Evolutionary conservation across 2,329 filamentous ascomycete genomes (phyloP), one percentile per base, ranked within the genome.

Genomic region (Claviceps cyperi): DNA sequence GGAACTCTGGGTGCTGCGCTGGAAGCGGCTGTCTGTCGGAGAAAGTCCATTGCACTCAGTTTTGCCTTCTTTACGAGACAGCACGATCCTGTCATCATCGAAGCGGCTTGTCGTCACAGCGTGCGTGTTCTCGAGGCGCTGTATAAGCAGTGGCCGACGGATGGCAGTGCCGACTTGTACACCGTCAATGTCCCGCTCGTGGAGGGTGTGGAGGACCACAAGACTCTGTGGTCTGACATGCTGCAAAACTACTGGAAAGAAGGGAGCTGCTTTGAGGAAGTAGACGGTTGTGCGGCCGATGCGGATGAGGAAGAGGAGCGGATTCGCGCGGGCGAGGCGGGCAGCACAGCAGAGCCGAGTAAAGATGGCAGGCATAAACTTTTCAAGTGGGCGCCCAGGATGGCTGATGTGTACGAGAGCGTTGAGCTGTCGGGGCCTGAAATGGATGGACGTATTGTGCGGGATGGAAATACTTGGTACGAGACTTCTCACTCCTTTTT

Each of bases 341-440:
- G 39, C 28, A 19, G 36, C 13, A 22, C 8, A 6, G 36, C 39
- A 35, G 43, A 48, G 11, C 22, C 40, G 17, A 36, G 13, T 11
- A 59, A 68, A 40, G 69, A 75, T 32, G 82, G 88, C 63, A 76
- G 72, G 50, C 87, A 94, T 66, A 87, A 86, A 64, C 86, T 94
- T 66, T 97, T 96, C 73, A 94, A 91, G 68, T 97, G 92, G 92
- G 81, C 86, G 46, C 92, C 91, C 2, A 80, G 79, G 55, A 92
- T 97, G 66, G 75, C 78, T 36, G 90, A 94, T 65, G 88, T 97
- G 2, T 88, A 88, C 65, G 79, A 84, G 62, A 90, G 85, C 57
- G 89, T 96, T n/a, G 80, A 89, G 57, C 78, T 84, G 55, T 81
- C 83, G 39, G 72, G 74, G 35, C 85, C 86, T 4, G 89, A 89